Evolutionary conservation across 495 filamentous ascomycete species (phyloP).

Genomic region (Talaromyces thailandensis): DNA sequence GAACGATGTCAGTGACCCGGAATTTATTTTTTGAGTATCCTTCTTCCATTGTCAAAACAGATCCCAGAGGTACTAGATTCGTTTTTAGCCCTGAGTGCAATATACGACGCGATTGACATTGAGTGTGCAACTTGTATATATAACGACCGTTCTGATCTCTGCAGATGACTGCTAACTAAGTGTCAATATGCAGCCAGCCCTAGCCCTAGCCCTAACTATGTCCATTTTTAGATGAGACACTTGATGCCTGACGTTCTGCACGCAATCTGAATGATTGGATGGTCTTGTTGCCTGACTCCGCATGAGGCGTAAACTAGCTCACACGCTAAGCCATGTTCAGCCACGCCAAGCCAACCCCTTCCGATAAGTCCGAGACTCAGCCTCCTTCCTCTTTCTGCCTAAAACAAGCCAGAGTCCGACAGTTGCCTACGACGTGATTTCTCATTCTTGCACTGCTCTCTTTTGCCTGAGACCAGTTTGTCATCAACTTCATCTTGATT

Average conservation of each 20-base stretch:
- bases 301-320: background rate
- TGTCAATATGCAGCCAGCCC: too few species aligned
- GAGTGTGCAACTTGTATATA: too few species aligned
- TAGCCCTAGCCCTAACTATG: too few species aligned
- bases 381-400: background rate
- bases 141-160: too few species aligned
- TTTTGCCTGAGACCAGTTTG: background rate
- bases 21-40: too few species aligned
- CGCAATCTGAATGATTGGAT: background rate
- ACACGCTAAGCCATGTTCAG: background rate
- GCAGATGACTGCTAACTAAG: too few species aligned
- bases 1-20: too few species aligned
- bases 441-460: background rate
- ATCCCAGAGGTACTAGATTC: too few species aligned
- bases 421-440: background rate
- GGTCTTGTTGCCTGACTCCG: background rate
- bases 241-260: background rate
- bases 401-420: background rate
- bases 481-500: background rate
- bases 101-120: too few species aligned
- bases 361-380: background rate
- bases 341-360: background rate
- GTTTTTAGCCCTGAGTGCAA: too few species aligned
- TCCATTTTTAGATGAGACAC: constrained; percentile 19
- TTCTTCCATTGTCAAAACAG: too few species aligned